Percentiles rank a stretch among this genome's conserved stretches.
Conservation (phyloP, 2,329 filamentous ascomycete genomes). For the Blastomyces parvus region DNA sequence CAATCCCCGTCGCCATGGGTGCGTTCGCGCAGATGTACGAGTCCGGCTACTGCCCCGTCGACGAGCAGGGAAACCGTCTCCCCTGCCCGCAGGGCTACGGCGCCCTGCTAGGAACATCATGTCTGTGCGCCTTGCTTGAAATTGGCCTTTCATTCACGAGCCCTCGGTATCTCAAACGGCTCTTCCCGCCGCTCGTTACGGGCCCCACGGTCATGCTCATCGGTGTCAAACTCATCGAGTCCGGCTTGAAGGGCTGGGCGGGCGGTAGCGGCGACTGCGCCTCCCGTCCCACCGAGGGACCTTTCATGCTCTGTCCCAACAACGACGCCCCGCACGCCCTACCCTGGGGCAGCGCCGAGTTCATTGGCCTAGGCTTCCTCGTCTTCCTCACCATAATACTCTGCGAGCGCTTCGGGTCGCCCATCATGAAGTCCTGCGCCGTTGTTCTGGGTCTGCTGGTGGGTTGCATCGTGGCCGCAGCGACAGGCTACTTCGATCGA, state of each 20-base stretch:
- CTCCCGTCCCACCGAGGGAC: conserved; percentile 32
- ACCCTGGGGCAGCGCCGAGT: conserved; percentile 54
- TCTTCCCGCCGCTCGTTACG: conserved; percentile 61
- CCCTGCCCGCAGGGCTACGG: conserved; percentile 60
- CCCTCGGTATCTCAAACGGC: conserved; percentile 48
- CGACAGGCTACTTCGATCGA: conserved; percentile 55
- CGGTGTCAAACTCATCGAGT: conserved; percentile 53
- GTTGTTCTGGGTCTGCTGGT: conserved; percentile 56
- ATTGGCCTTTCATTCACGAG: conserved; percentile 56
- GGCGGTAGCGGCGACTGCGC: conserved; percentile 48
- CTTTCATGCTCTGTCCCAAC: conserved; percentile 49
- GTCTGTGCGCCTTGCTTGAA: conserved; percentile 46
- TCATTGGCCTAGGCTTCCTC: conserved; percentile 57
- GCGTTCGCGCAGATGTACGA: conserved; percentile 55
- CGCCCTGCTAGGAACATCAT: conserved; percentile 50
- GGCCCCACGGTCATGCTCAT: conserved; percentile 59
- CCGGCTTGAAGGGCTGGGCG: conserved; percentile 60
- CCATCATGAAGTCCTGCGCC: conserved; percentile 60
- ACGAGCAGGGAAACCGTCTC: conserved; percentile 47
- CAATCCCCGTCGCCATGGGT: conserved; percentile 54
- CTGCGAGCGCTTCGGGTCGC: conserved; percentile 59
- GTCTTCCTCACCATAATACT: conserved; percentile 60
- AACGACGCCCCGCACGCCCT: conserved; percentile 52
- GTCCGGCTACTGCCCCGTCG: conserved; percentile 53
- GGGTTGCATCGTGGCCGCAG: conserved; percentile 58